phyloP scores from a whole-genome alignment of 1,139 yeast species.

The Pichia sp. region DNA sequence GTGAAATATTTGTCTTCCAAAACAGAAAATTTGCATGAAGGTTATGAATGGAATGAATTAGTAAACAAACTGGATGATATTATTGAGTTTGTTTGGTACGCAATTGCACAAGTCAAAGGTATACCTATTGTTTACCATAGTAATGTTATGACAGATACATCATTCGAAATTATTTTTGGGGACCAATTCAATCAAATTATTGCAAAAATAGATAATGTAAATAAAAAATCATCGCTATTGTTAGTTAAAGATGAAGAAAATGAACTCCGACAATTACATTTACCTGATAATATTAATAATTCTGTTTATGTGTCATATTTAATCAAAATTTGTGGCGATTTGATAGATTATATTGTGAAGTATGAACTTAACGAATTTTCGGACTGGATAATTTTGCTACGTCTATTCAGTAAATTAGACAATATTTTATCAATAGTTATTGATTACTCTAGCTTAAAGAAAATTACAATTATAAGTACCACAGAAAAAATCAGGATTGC shows the following conservation, averaged over 20 bases:
- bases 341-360: conserved; percentile 54
- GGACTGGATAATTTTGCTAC: conserved; percentile 21
- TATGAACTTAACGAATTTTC: conserved; percentile 31
- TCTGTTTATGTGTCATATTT: conserved; percentile 56
- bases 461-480: conserved; percentile 17
- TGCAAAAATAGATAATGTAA: neutral
- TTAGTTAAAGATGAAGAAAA: neutral
- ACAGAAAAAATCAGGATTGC: conserved; percentile 32
- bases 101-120: conserved; percentile 32
- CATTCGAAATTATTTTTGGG: conserved; percentile 24
- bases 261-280: neutral
- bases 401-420: conserved; percentile 25
- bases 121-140: conserved; percentile 31
- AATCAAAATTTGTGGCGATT: conserved; percentile 56
- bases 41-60: conserved; percentile 34
- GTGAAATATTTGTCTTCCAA: conserved; percentile 49
- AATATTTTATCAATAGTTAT: conserved; percentile 26
- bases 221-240: neutral
- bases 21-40: conserved; percentile 17
- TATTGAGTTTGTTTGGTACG: conserved; percentile 53
- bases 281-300: conserved; percentile 10
- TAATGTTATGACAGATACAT: conserved; percentile 23
- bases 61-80: conserved; percentile 41
- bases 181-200: neutral
- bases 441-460: conserved; percentile 19